Evolutionary conservation across 345 rosid species (phyloP).

Genomic region (Syzygium aqueum): DNA sequence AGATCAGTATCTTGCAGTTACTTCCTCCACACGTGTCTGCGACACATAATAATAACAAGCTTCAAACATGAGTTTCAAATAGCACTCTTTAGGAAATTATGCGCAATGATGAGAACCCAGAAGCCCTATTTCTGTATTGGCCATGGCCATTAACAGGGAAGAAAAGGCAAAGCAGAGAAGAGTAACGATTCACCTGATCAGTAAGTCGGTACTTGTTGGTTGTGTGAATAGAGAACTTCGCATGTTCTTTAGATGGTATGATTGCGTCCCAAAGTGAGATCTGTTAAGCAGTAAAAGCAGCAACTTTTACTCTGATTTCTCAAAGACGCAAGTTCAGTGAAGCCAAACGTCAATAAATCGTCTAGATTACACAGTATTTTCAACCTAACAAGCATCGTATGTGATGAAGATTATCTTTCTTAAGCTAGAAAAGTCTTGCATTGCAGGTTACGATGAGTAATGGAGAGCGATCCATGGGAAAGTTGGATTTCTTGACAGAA

Average conservation of each 20-base stretch:
- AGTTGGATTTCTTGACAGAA: background rate
- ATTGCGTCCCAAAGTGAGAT: constrained; percentile 97
- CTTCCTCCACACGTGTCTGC: background rate
- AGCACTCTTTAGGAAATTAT: background rate
- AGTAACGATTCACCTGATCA: constrained; percentile 54
- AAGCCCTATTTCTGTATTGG: background rate
- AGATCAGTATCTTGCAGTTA: background rate
- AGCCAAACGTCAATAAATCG: background rate
- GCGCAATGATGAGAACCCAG: background rate
- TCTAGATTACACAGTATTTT: background rate
- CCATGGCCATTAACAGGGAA: background rate
- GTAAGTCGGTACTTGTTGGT: constrained; percentile 89
- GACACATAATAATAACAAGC: background rate
- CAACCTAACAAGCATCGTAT: background rate
- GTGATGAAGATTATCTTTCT: background rate
- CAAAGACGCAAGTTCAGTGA: background rate
- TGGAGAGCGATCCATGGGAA: background rate
- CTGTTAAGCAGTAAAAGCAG: constrained; percentile 17
- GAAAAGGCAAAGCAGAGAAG: background rate
- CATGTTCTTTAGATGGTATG: constrained; percentile 70
- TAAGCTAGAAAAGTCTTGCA: background rate
- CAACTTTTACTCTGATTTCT: background rate
- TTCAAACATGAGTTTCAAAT: background rate
- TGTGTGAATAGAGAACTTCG: constrained; percentile 62
- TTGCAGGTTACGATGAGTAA: background rate